A percentile compares a stretch with the other conserved stretches of the same genome.
These are phyloP conservation scores for Sodiomyces alkalinus DNA, from an alignment of 2,329 filamentous ascomycete species.

Conservation along the genomic window DNA sequence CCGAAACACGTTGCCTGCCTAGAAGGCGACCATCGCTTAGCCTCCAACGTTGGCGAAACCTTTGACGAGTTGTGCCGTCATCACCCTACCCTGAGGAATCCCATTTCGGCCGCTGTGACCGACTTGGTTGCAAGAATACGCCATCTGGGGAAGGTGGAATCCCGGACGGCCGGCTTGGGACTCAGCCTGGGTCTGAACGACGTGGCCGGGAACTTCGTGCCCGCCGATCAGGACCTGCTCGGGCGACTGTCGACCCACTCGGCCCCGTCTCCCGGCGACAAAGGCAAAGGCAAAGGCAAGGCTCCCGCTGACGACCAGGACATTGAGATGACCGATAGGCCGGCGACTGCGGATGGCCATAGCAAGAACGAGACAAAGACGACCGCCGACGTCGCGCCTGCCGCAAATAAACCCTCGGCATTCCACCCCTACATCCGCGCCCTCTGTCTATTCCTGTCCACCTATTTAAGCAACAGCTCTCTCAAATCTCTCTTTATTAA, in stretches of 20 bases:
- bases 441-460: slow-evolving; percentile 56
- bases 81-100: slow-evolving; percentile 67
- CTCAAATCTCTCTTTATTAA: slow-evolving; percentile 64
- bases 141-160: slow-evolving; percentile 56
- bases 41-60: slow-evolving; percentile 59
- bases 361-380: slow-evolving; percentile 7
- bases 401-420: slow-evolving; percentile 15
- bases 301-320: slow-evolving; percentile 28
- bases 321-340: slow-evolving; percentile 49
- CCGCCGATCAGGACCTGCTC: slow-evolving; percentile 33
- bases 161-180: slow-evolving; percentile 55
- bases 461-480: slow-evolving; percentile 60
- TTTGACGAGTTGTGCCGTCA: slow-evolving; percentile 94
- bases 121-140: slow-evolving; percentile 78
- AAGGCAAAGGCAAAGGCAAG: slow-evolving; percentile 27
- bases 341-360: slow-evolving; percentile 11
- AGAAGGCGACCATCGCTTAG: slow-evolving; percentile 53
- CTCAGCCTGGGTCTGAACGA: slow-evolving; percentile 59
- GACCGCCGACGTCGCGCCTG: slow-evolving; percentile 11
- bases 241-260: slow-evolving; percentile 10
- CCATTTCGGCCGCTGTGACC: slow-evolving; percentile 72
- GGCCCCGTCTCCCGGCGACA: too few species aligned
- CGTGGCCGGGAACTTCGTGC: slow-evolving; percentile 38
- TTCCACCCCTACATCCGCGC: slow-evolving; percentile 61
- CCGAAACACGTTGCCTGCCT: slow-evolving; percentile 76